Evolutionary conservation across 1,284 basidiomycete species (phyloP).

Genomic region (Agroathelia rolfsii): DNA sequence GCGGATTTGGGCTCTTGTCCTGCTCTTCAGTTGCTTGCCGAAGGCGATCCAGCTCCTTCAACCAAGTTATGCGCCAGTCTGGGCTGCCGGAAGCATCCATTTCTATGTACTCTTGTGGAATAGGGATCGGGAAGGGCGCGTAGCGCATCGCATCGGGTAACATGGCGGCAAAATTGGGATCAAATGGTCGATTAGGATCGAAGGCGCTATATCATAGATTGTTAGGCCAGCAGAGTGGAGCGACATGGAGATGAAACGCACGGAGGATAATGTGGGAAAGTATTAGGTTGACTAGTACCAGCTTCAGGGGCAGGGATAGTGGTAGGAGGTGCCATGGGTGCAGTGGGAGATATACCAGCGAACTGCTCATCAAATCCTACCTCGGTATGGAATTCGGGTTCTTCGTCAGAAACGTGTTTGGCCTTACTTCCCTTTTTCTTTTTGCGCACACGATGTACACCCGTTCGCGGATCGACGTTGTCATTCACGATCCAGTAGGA

Average conservation of each 20-base stretch:
- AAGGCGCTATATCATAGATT: background rate
- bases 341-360: too few species aligned
- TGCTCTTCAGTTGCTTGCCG: constrained; percentile 66
- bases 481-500: constrained; percentile 86
- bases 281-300: constrained; percentile 45
- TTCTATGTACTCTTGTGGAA: constrained; percentile 57
- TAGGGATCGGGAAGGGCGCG: constrained; percentile 44
- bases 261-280: constrained; percentile 47
- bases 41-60: constrained; percentile 65
- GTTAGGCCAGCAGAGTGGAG: constrained; percentile 4
- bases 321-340: constrained; percentile 34
- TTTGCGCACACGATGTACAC: constrained; percentile 74
- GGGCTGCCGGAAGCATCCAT: constrained; percentile 68
- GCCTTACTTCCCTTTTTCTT: constrained; percentile 55
- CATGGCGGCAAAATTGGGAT: constrained; percentile 58
- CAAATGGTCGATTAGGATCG: constrained; percentile 28
- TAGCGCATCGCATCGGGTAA: constrained; percentile 52
- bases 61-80: constrained; percentile 67
- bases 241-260: constrained; percentile 21
- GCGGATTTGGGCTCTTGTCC: constrained; percentile 69
- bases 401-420: constrained; percentile 36
- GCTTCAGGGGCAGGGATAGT: constrained; percentile 48
- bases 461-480: constrained; percentile 75
- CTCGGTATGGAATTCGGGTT: constrained; percentile 43
- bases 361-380: constrained; percentile 41